Conservation (phyloP, 2,329 filamentous ascomycete species). For the Fusarium sp. region DNA sequence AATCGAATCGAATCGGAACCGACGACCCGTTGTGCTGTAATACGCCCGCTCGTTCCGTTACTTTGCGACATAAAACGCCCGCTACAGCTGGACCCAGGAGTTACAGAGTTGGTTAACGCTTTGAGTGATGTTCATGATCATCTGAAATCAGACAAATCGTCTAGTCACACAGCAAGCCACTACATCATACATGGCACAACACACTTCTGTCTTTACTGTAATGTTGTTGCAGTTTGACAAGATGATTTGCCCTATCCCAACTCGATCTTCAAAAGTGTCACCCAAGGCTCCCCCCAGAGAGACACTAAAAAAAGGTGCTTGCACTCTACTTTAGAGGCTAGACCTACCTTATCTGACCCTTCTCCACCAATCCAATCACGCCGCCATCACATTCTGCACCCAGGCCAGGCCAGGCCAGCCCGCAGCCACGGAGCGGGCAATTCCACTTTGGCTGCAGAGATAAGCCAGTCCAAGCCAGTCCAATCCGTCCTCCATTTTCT, state of each 20-base stretch:
- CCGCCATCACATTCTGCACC: slow-evolving; percentile 26
- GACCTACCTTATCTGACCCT: slow-evolving; percentile 30
- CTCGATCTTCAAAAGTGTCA: slow-evolving; percentile 7
- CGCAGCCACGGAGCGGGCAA: slow-evolving; percentile 18
- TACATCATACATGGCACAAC: neutral
- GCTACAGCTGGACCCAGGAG: slow-evolving; percentile 6
- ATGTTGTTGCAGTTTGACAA: neutral
- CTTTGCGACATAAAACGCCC: slow-evolving; percentile 29
- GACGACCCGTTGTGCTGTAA: slow-evolving; percentile 12
- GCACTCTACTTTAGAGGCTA: neutral
- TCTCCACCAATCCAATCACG: slow-evolving; percentile 37
- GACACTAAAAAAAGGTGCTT: neutral
- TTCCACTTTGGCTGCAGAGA: slow-evolving; percentile 25
- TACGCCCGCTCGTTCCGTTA: slow-evolving; percentile 31
- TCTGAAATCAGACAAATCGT: neutral
- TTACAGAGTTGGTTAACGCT: neutral
- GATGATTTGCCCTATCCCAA: neutral
- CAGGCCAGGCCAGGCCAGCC: neutral
- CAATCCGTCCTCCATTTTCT: slow-evolving; percentile 4
- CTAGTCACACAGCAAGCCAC: neutral
- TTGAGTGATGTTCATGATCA: neutral
- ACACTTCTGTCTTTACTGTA: neutral
- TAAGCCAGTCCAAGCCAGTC: slow-evolving; percentile 21
- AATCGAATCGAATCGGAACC: slow-evolving; percentile 21
- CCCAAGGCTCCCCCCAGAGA: neutral